Evolutionary conservation across 768 basidiomycete genomes (phyloP).

Genomic region (Plicaturopsis crispa): DNA sequence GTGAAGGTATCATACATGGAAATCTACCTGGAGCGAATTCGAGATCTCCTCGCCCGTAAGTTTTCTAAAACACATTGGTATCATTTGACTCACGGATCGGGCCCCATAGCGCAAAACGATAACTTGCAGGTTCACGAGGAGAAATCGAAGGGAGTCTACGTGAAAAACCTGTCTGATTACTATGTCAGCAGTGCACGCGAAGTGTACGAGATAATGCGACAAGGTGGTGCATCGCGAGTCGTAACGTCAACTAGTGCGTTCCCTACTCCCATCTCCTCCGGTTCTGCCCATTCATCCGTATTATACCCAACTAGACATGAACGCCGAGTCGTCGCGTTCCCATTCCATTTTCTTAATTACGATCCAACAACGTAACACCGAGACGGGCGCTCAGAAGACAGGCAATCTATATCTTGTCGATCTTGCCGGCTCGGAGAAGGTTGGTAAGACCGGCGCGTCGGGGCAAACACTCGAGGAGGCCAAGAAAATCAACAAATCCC

Average conservation of each 20-base stretch:
- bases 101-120: conserved; percentile 81
- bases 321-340: conserved; percentile 97
- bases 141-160: conserved; percentile 94
- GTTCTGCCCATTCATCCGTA: conserved; percentile 2
- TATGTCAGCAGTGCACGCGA: conserved; percentile 94
- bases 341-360: conserved; percentile 99
- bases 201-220: conserved; percentile 98
- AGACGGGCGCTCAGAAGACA: conserved; percentile 91
- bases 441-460: conserved; percentile 98
- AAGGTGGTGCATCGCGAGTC: conserved; percentile 85
- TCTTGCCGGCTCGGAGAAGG: conserved; percentile 97
- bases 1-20: conserved; percentile 99
- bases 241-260: conserved; percentile 89
- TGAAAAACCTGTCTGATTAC: conserved; percentile 95
- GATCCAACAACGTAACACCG: conserved; percentile 94
- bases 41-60: conserved; percentile 88
- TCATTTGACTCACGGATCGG: conserved; percentile 16
- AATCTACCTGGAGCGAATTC: conserved; percentile 94
- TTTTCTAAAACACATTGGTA: conserved; percentile 4
- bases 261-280: background rate
- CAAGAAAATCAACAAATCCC: conserved; percentile 99
- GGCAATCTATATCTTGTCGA: conserved; percentile 98
- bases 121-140: conserved; percentile 99
- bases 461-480: conserved; percentile 99
- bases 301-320: conserved; percentile 70